Evolutionary conservation across 371 early-diverging fungal species (phyloP).

Genomic region (Mortierella sp.): DNA sequence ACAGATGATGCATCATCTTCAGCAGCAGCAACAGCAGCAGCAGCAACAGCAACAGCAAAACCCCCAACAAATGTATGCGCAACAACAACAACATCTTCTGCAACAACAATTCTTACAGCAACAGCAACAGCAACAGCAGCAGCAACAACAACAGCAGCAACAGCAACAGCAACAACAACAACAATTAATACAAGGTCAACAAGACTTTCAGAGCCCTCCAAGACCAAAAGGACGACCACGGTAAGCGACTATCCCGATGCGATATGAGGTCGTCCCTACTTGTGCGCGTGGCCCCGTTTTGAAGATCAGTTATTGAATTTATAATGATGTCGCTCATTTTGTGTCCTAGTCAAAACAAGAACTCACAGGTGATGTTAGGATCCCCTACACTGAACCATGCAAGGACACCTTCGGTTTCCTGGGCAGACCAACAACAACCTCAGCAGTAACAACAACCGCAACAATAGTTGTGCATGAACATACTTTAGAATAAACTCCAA

Average conservation of each 20-base stretch:
- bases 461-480: neutral
- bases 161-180: conserved; percentile 42
- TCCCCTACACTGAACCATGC: conserved; percentile 33
- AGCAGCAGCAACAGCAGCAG: conserved; percentile 31
- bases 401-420: conserved; percentile 36
- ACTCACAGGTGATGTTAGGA: conserved; percentile 36
- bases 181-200: conserved; percentile 36
- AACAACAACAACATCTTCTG: conserved; percentile 35
- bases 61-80: conserved; percentile 22
- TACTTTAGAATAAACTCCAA: too few species aligned
- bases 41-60: conserved; percentile 26
- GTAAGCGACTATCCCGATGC: conserved; percentile 20
- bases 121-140: conserved; percentile 12
- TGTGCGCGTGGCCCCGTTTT: neutral
- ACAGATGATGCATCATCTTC: conserved; percentile 50
- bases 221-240: conserved; percentile 53
- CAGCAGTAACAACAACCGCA: conserved; percentile 15
- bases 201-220: conserved; percentile 42
- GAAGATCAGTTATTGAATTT: neutral
- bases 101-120: conserved; percentile 36
- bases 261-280: conserved; percentile 2
- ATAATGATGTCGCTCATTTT: neutral
- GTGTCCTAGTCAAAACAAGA: conserved; percentile 34
- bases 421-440: conserved; percentile 47
- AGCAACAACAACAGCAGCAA: conserved; percentile 11